Conservation (phyloP, 306 rosid genomes). For the Aeschynomene evenia region DNA sequence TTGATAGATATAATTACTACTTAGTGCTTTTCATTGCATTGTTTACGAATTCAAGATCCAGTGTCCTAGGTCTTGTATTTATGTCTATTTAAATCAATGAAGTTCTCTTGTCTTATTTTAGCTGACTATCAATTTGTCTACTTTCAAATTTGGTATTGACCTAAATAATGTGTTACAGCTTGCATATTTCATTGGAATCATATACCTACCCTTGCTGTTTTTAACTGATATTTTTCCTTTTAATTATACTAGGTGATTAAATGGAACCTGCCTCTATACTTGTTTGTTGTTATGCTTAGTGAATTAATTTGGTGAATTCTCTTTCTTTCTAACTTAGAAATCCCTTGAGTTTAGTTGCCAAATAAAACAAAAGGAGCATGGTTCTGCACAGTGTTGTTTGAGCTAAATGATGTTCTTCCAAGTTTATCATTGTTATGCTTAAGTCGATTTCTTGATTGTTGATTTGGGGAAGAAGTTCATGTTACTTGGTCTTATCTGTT, state of each 20-base stretch:
- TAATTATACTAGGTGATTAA: neutral
- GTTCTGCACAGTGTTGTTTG: slow-evolving; percentile 7
- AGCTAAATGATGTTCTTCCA: slow-evolving; percentile 16
- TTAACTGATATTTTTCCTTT: neutral
- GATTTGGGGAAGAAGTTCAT: neutral
- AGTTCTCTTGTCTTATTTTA: neutral
- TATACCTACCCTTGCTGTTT: neutral
- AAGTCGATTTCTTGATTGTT: neutral
- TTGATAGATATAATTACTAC: slow-evolving; percentile 25
- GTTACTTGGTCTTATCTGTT: neutral
- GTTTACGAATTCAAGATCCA: neutral
- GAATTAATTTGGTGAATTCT: neutral
- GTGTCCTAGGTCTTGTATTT: neutral
- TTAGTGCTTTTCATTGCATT: neutral
- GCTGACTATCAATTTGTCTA: neutral
- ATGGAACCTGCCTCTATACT: neutral
- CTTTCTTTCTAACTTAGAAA: neutral
- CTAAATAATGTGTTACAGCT: neutral
- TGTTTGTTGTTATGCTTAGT: neutral
- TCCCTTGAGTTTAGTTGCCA: neutral
- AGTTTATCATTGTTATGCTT: neutral
- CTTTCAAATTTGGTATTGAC: neutral
- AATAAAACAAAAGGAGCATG: neutral
- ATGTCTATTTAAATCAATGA: neutral
- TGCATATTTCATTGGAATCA: slow-evolving; percentile 7